A percentile compares a stretch with the other conserved stretches of the same genome.
Conservation (phyloP, 2,329 filamentous ascomycete species). For the Ophiobolus disseminans region DNA sequence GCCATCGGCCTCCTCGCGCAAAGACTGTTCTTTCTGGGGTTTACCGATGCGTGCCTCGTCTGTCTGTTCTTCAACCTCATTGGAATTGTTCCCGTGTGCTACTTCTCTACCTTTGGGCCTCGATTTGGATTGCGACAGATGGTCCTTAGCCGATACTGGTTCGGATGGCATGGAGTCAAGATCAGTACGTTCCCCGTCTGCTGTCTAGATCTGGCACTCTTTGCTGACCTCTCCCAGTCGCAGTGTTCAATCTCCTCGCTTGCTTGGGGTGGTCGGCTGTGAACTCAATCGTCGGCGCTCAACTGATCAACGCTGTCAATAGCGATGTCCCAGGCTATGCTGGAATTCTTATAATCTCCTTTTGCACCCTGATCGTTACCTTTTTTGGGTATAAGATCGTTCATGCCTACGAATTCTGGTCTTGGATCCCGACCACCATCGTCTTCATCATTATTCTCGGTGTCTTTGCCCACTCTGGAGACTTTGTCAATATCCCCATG, state of each 20-base stretch:
- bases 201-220: neutral
- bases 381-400: conserved; percentile 79
- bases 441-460: conserved; percentile 76
- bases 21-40: conserved; percentile 73
- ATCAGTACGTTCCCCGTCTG: conserved; percentile 48
- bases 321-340: conserved; percentile 72
- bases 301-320: conserved; percentile 78
- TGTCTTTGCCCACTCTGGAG: conserved; percentile 70
- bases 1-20: conserved; percentile 76
- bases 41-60: conserved; percentile 73
- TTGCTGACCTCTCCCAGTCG: conserved; percentile 49
- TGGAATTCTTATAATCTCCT: conserved; percentile 75
- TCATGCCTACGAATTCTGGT: conserved; percentile 77
- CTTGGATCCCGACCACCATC: conserved; percentile 75
- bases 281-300: conserved; percentile 80
- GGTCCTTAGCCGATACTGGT: conserved; percentile 79
- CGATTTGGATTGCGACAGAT: conserved; percentile 78
- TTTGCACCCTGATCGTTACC: conserved; percentile 72
- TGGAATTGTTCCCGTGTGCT: conserved; percentile 74
- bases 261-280: conserved; percentile 79
- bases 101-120: conserved; percentile 79
- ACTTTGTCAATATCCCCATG: conserved; percentile 70
- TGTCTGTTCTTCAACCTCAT: conserved; percentile 79
- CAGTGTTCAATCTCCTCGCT: conserved; percentile 73
- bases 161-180: conserved; percentile 75